A percentile compares a stretch with the other conserved stretches of the same genome.
Conservation (phyloP, 805 yeast genomes). For the Priceomyces melissophilus region DNA sequence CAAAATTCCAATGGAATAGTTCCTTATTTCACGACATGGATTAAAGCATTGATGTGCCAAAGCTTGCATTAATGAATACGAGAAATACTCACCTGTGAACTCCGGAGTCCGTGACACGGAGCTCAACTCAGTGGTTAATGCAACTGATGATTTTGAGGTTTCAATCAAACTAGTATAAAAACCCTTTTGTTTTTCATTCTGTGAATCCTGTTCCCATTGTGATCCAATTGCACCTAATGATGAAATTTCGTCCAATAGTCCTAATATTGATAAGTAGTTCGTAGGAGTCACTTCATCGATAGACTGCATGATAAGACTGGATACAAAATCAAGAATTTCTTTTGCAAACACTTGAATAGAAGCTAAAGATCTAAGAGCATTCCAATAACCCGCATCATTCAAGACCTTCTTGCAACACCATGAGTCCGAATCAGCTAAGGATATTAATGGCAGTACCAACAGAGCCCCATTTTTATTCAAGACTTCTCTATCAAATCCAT, state of each 20-base stretch:
- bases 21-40: constrained; percentile 76
- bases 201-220: constrained; percentile 62
- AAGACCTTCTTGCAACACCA: constrained; percentile 40
- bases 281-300: constrained; percentile 38
- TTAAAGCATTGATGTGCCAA: constrained; percentile 86
- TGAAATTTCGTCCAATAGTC: constrained; percentile 73
- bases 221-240: constrained; percentile 80
- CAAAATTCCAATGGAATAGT: constrained; percentile 59
- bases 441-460: constrained; percentile 46
- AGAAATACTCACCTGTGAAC: constrained; percentile 34
- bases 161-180: constrained; percentile 50
- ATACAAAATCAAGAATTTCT: constrained; percentile 47
- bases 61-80: constrained; percentile 72
- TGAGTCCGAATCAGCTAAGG: constrained; percentile 42
- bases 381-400: constrained; percentile 49
- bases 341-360: constrained; percentile 41
- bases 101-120: constrained; percentile 28
- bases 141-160: constrained; percentile 58
- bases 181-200: constrained; percentile 35
- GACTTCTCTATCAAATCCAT: constrained; percentile 39
- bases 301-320: constrained; percentile 30
- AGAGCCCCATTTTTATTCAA: constrained; percentile 43
- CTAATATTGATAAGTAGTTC: constrained; percentile 65
- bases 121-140: constrained; percentile 53
- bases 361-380: constrained; percentile 45